phyloP scores from a whole-genome alignment of 1,139 yeast species.

The Yamadazyma membranifaciens region DNA sequence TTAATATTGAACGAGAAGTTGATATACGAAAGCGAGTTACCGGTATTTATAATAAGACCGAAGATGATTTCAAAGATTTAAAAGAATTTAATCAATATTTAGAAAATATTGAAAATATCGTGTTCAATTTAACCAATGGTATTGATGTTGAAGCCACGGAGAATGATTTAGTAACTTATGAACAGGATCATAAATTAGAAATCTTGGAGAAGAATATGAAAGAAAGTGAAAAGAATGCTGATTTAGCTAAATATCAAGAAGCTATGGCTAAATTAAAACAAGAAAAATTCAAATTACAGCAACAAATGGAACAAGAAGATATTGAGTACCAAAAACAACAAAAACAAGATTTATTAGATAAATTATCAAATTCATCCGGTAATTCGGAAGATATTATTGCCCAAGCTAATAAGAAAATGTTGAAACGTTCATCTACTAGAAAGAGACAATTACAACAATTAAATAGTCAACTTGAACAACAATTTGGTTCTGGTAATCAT shows the following conservation, averaged over 20 bases:
- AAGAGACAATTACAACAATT: slow-evolving; percentile 67
- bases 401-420: slow-evolving; percentile 39
- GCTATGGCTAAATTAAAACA: slow-evolving; percentile 57
- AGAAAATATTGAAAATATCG: slow-evolving; percentile 78
- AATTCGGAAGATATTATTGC: slow-evolving; percentile 53
- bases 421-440: slow-evolving; percentile 65
- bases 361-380: slow-evolving; percentile 53
- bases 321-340: slow-evolving; percentile 54
- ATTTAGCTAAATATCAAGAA: slow-evolving; percentile 56
- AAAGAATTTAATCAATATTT: slow-evolving; percentile 71
- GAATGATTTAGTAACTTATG: slow-evolving; percentile 64
- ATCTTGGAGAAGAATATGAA: slow-evolving; percentile 65
- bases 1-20: slow-evolving; percentile 84
- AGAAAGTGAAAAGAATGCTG: slow-evolving; percentile 69
- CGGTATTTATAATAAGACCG: slow-evolving; percentile 76
- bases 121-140: slow-evolving; percentile 71
- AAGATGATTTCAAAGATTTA: slow-evolving; percentile 64
- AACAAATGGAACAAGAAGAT: slow-evolving; percentile 69
- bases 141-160: slow-evolving; percentile 75
- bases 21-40: slow-evolving; percentile 82
- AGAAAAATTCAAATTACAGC: slow-evolving; percentile 62
- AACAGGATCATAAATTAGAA: slow-evolving; percentile 69
- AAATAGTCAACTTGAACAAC: slow-evolving; percentile 48
- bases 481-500: slow-evolving; percentile 26
- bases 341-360: slow-evolving; percentile 68